Percentiles rank a stretch among this genome's conserved stretches.
These are phyloP conservation scores for Melampsora larici-populina DNA, from an alignment of 1,284 basidiomycete genomes.

Conservation along the genomic window DNA sequence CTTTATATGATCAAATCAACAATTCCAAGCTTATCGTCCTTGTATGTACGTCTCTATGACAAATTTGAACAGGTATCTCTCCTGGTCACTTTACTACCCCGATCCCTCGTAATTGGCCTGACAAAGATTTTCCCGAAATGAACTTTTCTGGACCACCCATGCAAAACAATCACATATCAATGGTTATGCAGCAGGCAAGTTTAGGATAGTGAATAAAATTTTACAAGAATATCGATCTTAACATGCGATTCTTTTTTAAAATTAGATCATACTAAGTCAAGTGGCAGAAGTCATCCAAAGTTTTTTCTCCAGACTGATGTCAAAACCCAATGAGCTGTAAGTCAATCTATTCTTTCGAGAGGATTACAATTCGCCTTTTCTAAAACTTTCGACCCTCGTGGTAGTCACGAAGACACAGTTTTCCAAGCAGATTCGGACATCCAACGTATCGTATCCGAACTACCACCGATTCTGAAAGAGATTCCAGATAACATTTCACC, in stretches of 20 bases:
- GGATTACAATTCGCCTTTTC: background rate
- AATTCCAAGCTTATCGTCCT: no score
- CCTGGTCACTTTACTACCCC: slow-evolving; percentile 4
- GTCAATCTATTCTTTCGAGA: background rate
- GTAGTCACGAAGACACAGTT: slow-evolving; percentile 1
- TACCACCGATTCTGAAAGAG: background rate
- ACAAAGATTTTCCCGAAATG: background rate
- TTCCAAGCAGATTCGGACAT: background rate
- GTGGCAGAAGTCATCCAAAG: slow-evolving; percentile 2
- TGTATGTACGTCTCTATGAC: no score
- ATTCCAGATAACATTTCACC: background rate
- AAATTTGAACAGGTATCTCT: background rate
- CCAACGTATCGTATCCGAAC: background rate
- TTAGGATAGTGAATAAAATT: background rate
- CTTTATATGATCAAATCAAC: no score
- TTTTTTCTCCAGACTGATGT: slow-evolving; percentile 4
- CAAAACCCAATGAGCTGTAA: slow-evolving; percentile 4
- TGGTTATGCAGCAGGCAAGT: slow-evolving; percentile 5
- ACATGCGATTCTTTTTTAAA: background rate
- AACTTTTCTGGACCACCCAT: background rate
- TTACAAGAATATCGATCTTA: background rate
- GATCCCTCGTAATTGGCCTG: slow-evolving; percentile 1
- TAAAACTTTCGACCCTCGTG: background rate
- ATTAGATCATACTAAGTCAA: slow-evolving; percentile 4
- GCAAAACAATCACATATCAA: background rate